phyloP scores from a whole-genome alignment of 164 flowering plant genomes.

The Cinnamomum chago region DNA sequence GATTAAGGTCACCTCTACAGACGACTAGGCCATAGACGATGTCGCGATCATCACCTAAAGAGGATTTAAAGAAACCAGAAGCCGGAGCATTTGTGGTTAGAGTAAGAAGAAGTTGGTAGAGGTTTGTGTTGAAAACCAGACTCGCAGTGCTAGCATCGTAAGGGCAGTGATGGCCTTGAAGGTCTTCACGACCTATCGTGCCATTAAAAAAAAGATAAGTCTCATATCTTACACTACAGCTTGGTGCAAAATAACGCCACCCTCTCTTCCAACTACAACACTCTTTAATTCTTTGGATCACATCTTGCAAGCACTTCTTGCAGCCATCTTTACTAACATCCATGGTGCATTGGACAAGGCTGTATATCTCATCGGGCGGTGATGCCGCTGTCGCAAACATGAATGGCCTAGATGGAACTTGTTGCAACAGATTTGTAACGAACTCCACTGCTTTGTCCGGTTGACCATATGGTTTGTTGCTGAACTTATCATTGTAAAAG shows the following conservation, averaged over 20 bases:
- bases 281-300: not conserved
- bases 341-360: not conserved
- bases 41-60: not conserved
- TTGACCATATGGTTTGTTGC: not conserved
- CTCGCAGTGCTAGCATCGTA: no score
- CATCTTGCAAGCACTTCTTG: not conserved
- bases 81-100: not conserved
- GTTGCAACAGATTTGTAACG: not conserved
- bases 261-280: not conserved
- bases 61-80: not conserved
- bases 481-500: not conserved
- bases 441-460: not conserved
- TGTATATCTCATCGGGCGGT: not conserved
- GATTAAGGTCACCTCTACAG: not conserved
- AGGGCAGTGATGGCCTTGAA: no score
- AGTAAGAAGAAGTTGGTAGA: not conserved
- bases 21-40: constrained; percentile 2
- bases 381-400: not conserved
- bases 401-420: not conserved
- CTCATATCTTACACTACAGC: not conserved
- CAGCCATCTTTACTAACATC: not conserved
- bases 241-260: not conserved
- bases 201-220: not conserved
- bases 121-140: not conserved
- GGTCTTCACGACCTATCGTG: not conserved